A percentile compares a stretch with the other conserved stretches of the same genome.
Evolutionary conservation across 768 basidiomycete genomes (phyloP).

Genomic region (Mycena olivaceomarginata): DNA sequence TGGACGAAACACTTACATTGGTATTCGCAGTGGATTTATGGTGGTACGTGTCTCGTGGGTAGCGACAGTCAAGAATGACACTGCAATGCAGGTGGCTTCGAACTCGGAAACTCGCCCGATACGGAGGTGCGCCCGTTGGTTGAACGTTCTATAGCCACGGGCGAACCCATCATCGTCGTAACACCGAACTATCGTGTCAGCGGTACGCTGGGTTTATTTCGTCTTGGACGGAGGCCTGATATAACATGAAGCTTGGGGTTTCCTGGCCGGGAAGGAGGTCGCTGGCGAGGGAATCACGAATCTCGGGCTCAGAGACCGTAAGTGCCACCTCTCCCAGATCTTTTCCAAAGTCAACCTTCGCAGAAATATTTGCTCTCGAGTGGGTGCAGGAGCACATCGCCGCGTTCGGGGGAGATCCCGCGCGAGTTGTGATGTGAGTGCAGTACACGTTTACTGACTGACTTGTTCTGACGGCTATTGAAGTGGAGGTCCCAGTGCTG

Average conservation of each 20-base stretch:
- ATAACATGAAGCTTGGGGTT: constrained; percentile 57
- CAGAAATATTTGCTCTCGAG: constrained; percentile 67
- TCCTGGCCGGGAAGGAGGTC: constrained; percentile 62
- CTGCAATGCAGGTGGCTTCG: constrained; percentile 55
- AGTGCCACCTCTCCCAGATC: constrained; percentile 40
- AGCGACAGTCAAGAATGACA: not conserved
- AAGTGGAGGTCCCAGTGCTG: constrained; percentile 36
- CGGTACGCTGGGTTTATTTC: constrained; percentile 50
- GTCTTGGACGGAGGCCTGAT: not conserved
- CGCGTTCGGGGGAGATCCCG: too few species aligned
- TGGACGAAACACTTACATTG: too few species aligned
- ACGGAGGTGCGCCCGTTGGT: constrained; percentile 52
- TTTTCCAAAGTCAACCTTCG: not conserved
- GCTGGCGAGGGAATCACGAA: constrained; percentile 65
- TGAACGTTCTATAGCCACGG: constrained; percentile 47
- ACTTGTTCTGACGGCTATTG: too few species aligned
- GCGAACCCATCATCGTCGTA: constrained; percentile 60
- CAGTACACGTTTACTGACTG: too few species aligned
- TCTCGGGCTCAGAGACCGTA: constrained; percentile 71
- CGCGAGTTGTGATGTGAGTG: too few species aligned
- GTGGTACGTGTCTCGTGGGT: constrained; percentile 42
- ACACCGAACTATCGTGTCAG: constrained; percentile 62
- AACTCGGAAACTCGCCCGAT: constrained; percentile 50
- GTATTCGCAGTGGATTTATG: constrained; percentile 54
- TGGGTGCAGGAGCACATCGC: constrained; percentile 74